Evolutionary conservation across 495 filamentous ascomycete genomes (phyloP).

Genomic region (Neurospora sublineolata): DNA sequence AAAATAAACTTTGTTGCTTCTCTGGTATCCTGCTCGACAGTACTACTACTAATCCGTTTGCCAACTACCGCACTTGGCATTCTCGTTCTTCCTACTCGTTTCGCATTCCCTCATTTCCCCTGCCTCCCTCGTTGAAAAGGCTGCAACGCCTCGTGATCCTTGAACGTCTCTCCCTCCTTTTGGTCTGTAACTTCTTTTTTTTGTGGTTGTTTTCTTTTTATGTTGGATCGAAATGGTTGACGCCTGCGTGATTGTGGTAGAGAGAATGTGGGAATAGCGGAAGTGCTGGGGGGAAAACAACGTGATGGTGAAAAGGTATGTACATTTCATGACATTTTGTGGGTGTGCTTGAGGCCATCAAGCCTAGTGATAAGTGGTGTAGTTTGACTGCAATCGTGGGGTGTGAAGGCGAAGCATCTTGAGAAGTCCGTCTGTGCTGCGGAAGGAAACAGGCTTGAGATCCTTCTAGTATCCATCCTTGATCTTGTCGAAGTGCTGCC

Average conservation of each 20-base stretch:
- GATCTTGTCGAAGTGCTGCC: not conserved
- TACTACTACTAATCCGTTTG: not conserved
- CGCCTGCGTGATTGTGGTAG: not conserved
- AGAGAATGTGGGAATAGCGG: not conserved
- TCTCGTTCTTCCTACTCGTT: not conserved
- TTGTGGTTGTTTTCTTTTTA: not conserved
- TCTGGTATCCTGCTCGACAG: not conserved
- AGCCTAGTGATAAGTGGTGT: not conserved
- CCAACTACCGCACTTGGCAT: not conserved
- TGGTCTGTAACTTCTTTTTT: not conserved
- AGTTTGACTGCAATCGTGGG: not conserved
- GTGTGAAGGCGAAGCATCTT: not conserved
- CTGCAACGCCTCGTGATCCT: not conserved
- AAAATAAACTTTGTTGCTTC: not conserved
- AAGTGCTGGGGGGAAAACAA: not conserved
- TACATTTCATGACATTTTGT: not conserved
- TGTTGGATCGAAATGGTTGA: not conserved
- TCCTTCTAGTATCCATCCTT: constrained; percentile 3
- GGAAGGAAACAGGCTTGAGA: not conserved
- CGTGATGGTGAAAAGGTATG: not conserved
- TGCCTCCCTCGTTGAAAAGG: not conserved
- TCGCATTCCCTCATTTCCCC: not conserved
- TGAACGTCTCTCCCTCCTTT: not conserved
- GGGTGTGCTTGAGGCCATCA: not conserved
- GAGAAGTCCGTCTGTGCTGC: not conserved